A percentile compares a stretch with the other conserved stretches of the same genome.
These are phyloP conservation scores for Fomitiporia mediterranea DNA, from an alignment of 1,284 basidiomycete genomes.

Conservation along the genomic window DNA sequence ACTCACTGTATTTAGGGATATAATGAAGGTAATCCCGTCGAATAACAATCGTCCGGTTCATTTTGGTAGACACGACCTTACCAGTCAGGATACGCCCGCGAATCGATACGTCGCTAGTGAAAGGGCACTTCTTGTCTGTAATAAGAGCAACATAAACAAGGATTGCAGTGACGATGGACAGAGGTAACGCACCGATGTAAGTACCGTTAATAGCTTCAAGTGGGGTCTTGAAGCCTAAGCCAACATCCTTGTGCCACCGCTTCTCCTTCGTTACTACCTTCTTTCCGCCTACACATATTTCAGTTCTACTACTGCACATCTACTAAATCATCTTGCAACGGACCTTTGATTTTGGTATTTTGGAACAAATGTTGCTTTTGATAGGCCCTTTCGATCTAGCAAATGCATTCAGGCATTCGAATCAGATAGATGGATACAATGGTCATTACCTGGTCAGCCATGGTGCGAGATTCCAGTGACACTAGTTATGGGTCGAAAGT, in stretches of 20 bases:
- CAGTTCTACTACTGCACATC: constrained; percentile 2
- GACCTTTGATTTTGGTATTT: constrained; percentile 92
- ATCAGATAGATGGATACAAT: too few relatives aligned
- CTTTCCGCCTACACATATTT: constrained; percentile 59
- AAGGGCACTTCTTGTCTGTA: constrained; percentile 99
- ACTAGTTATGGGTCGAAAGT: constrained; percentile 13
- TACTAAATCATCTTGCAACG: constrained; percentile 33
- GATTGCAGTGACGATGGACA: background rate
- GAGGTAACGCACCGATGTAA: constrained; percentile 78
- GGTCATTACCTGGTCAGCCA: constrained; percentile 61
- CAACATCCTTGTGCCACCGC: constrained; percentile 99
- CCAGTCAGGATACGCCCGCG: constrained; percentile 99
- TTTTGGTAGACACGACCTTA: constrained; percentile 97
- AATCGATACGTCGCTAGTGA: constrained; percentile 94
- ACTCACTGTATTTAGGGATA: constrained; percentile 95
- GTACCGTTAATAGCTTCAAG: constrained; percentile 93
- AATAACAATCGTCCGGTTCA: constrained; percentile 98
- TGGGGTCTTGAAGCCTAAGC: constrained; percentile 96
- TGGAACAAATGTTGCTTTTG: constrained; percentile 99
- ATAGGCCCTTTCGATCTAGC: constrained; percentile 87
- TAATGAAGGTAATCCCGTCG: constrained; percentile 99
- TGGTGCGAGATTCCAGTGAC: constrained; percentile 28
- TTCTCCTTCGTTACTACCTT: constrained; percentile 92
- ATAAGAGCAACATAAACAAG: background rate
- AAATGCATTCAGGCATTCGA: constrained; percentile 10